phyloP scores from a whole-genome alignment of 108 stramenopile genomes.

The Fistulifera pelliculosa region DNA sequence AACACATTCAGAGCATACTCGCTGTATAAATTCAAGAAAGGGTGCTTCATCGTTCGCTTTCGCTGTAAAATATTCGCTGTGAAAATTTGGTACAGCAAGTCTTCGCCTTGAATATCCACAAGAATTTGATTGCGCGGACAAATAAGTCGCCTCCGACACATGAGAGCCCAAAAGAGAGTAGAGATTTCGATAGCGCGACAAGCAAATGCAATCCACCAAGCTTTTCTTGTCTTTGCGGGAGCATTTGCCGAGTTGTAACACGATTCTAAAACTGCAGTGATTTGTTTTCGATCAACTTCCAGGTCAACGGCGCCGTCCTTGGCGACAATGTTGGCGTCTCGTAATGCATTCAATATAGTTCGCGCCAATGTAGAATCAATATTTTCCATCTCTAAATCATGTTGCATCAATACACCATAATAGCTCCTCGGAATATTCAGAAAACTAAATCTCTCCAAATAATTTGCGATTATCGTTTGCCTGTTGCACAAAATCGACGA shows the following conservation, averaged over 20 bases:
- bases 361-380: constrained; percentile 7
- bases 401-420: constrained; percentile 61
- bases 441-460: constrained; percentile 80
- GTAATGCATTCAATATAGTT: constrained; percentile 32
- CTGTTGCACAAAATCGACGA: constrained; percentile 66
- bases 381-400: no score
- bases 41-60: constrained; percentile 67
- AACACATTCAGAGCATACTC: constrained; percentile 67
- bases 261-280: constrained; percentile 21
- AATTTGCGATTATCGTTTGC: constrained; percentile 65
- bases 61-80: constrained; percentile 72
- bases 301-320: constrained; percentile 62
- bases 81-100: constrained; percentile 84
- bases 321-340: constrained; percentile 21
- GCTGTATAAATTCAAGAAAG: constrained; percentile 86
- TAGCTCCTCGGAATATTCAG: constrained; percentile 77
- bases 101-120: constrained; percentile 80
- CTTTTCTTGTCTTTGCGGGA: no score
- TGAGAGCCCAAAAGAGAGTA: constrained; percentile 62
- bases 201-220: constrained; percentile 23
- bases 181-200: constrained; percentile 70
- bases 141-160: constrained; percentile 62
- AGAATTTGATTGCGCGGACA: constrained; percentile 70
- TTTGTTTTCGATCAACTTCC: constrained; percentile 17
- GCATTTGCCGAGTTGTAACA: constrained; percentile 8